Conservation (phyloP, 805 yeast genomes). For the Blastobotrys americana region DNA sequence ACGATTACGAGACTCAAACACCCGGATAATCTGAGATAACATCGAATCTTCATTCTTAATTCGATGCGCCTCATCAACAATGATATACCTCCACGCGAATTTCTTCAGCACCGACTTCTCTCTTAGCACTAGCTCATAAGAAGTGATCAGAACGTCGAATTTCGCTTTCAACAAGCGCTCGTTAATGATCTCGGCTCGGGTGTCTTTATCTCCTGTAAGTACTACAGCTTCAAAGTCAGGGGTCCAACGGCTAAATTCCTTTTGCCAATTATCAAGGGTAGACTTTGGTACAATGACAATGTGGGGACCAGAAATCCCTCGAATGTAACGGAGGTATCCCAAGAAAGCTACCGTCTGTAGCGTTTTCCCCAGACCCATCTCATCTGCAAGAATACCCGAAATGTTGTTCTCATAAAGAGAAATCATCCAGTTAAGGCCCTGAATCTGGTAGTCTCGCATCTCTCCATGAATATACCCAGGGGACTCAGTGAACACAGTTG, state of each 20-base stretch:
- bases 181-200: slow-evolving; percentile 53
- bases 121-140: slow-evolving; percentile 88
- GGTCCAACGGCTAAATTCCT: slow-evolving; percentile 93
- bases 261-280: slow-evolving; percentile 90
- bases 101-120: slow-evolving; percentile 77
- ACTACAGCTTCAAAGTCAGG: slow-evolving; percentile 85
- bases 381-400: slow-evolving; percentile 94
- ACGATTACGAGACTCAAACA: slow-evolving; percentile 79
- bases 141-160: slow-evolving; percentile 85
- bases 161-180: slow-evolving; percentile 57
- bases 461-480: slow-evolving; percentile 72
- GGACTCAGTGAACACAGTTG: slow-evolving; percentile 75
- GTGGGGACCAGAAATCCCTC: slow-evolving; percentile 80
- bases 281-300: slow-evolving; percentile 92
- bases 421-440: slow-evolving; percentile 92
- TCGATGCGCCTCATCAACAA: slow-evolving; percentile 95
- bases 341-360: slow-evolving; percentile 88
- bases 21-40: slow-evolving; percentile 82
- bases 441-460: slow-evolving; percentile 86
- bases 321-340: slow-evolving; percentile 76
- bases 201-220: slow-evolving; percentile 85
- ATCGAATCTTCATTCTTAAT: slow-evolving; percentile 92
- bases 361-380: slow-evolving; percentile 97
- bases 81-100: slow-evolving; percentile 85
- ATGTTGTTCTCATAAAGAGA: slow-evolving; percentile 79